Base-by-base conservation (phyloP, 768 basidiomycete genomes). In the Macrolepiota dolichaula region DNA sequence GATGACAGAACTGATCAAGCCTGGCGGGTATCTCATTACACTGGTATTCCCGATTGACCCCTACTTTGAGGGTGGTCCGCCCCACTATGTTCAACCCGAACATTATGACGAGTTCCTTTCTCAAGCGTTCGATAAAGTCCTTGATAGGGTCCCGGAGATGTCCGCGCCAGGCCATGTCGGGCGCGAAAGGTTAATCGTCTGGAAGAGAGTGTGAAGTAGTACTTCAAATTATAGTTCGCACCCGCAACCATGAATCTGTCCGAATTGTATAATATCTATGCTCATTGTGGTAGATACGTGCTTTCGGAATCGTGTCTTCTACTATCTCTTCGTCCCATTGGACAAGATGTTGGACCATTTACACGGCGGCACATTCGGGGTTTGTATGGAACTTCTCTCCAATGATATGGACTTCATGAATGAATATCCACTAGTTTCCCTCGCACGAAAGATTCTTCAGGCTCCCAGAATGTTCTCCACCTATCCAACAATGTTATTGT, bases 21-120 rank as follows among this genome's bases (percentile, higher is more conserved):
- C 82, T 1, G 88, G 86, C 0, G 88, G 86, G 15, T 80, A 81
- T 62, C 79, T 90, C 19, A 80, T 91, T 63, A 80, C 83, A 0
- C 71, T 88, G 12, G 72, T 85, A 4, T 91, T 70, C 63, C 90
- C 90, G 0, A 78, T 87, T 50, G 75, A 81, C 3, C 71, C 73
- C 1, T 68, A 70, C 19, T 68, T 66, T 0, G 78, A 80, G 2
- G 67, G 66, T 0, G 88, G 89, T 0, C 90, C 88, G 0, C 88
- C 89, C 0, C 88, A 77, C 68, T 85, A 78, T 25, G 79, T 90
- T 27, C 73, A 79, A 5, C 78, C 81, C 0, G 82, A 84, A 42
- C 80, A 85, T 55, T 88, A 88, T 55, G 73, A 73, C 4, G 78
- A 80, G 3, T 75, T 78, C 1, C 75, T 91, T 2, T 75, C 77